Evolutionary conservation across 305 asterid species (phyloP).

Genomic region (Fraxinus latifolia): DNA sequence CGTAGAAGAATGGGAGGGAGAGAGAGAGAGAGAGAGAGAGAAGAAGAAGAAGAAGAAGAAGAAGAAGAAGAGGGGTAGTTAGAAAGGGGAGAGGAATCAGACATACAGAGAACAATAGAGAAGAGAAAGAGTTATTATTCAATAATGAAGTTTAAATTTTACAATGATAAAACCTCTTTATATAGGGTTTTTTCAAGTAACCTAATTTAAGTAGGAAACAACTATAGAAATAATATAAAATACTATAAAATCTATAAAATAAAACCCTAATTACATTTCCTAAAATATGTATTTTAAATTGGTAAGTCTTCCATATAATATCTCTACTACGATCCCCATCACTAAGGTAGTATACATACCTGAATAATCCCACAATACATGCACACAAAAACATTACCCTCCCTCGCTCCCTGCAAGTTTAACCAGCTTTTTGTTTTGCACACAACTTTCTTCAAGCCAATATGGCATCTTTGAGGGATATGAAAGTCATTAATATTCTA

Average conservation of each 20-base stretch:
- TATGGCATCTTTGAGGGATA: slow-evolving; percentile 8
- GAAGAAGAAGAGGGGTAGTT: too few relatives aligned
- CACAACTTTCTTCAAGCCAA: not conserved
- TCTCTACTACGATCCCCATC: not conserved
- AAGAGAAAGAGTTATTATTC: not conserved
- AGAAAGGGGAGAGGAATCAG: too few relatives aligned
- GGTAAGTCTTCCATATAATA: not conserved
- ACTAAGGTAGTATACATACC: not conserved
- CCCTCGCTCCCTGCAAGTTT: not conserved
- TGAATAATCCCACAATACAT: slow-evolving; percentile 8
- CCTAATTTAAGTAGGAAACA: not conserved
- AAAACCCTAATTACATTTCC: not conserved
- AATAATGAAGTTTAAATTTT: not conserved
- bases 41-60: too few relatives aligned
- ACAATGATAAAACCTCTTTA: not conserved
- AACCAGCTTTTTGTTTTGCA: not conserved
- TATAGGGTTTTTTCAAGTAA: not conserved
- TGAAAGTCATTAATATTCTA: slow-evolving; percentile 1
- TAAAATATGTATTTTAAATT: not conserved
- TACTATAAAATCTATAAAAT: not conserved
- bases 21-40: too few relatives aligned
- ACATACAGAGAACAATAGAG: too few relatives aligned
- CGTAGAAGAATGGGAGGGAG: not conserved
- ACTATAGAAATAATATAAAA: not conserved
- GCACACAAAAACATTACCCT: not conserved